Evolutionary conservation across 192 early-diverging fungal genomes (phyloP).

Genomic region (Backusella macrospora): DNA sequence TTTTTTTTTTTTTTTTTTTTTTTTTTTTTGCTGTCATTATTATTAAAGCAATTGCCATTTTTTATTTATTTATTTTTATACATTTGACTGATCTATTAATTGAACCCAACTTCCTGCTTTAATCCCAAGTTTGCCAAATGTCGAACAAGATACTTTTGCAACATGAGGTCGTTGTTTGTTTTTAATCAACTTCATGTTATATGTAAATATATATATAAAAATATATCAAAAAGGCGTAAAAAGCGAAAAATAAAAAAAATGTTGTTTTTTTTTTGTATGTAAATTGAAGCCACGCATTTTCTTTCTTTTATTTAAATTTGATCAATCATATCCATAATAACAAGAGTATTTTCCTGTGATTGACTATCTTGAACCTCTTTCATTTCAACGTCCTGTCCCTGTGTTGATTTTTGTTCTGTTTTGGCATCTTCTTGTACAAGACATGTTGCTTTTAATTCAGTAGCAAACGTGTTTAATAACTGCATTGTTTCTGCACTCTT

Average conservation of each 20-base stretch:
- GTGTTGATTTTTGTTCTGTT: background rate
- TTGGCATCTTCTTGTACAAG: background rate
- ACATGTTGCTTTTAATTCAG: background rate
- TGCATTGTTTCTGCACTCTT: constrained; percentile 27
- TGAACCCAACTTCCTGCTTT: constrained; percentile 16
- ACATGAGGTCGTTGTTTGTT: constrained; percentile 5
- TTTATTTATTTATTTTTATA: background rate
- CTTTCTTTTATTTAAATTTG: background rate
- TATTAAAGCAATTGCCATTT: background rate
- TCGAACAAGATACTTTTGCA: constrained; percentile 4
- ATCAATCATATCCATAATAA: constrained; percentile 6
- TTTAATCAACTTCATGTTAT: background rate
- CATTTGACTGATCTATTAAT: constrained; percentile 1
- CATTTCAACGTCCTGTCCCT: background rate
- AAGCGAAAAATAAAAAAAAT: background rate
- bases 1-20: too few relatives aligned
- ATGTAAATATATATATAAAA: background rate
- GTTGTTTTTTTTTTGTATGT: background rate
- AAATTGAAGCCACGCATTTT: background rate
- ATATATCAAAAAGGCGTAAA: too few relatives aligned
- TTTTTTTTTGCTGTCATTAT: too few relatives aligned
- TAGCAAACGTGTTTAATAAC: constrained; percentile 13
- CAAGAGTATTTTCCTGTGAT: background rate
- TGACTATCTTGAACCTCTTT: background rate
- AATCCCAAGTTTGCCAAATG: background rate